Conservation (phyloP, 257 asterid genomes). For the Haberlea rhodopensis region DNA sequence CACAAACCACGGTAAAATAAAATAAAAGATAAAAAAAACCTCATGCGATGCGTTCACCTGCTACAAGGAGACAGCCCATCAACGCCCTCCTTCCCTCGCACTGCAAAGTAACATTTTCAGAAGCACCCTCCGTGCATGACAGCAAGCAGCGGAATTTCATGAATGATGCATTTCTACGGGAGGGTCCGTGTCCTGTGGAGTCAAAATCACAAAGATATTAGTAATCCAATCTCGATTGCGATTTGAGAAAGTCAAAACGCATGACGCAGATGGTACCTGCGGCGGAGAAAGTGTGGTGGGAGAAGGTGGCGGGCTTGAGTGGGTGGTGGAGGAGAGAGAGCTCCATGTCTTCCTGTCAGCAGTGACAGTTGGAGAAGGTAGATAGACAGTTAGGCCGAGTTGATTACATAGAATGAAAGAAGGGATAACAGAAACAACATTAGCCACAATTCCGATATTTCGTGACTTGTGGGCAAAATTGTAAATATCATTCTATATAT, state of each 20-base stretch:
- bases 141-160: constrained; percentile 53
- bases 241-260: constrained; percentile 1
- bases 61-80: constrained; percentile 63
- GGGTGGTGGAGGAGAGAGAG: constrained; percentile 53
- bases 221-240: background rate
- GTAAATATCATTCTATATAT: too few relatives aligned
- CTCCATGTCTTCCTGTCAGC: constrained; percentile 36
- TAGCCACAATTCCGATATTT: constrained; percentile 38
- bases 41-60: constrained; percentile 41
- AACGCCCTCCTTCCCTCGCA: constrained; percentile 66
- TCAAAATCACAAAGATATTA: constrained; percentile 1
- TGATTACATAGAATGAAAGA: background rate
- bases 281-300: constrained; percentile 35
- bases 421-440: constrained; percentile 31
- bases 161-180: constrained; percentile 29
- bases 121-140: constrained; percentile 35
- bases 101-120: constrained; percentile 20
- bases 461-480: too few relatives aligned
- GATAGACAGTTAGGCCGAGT: constrained; percentile 11
- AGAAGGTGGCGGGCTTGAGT: constrained; percentile 46
- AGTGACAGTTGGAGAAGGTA: constrained; percentile 29
- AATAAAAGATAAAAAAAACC: background rate
- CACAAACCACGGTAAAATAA: background rate
- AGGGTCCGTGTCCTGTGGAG: constrained; percentile 43
- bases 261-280: background rate